A percentile compares a stretch with the other conserved stretches of the same genome.
Conservation (phyloP, 441 rosid genomes). For the Sinapis alba region DNA sequence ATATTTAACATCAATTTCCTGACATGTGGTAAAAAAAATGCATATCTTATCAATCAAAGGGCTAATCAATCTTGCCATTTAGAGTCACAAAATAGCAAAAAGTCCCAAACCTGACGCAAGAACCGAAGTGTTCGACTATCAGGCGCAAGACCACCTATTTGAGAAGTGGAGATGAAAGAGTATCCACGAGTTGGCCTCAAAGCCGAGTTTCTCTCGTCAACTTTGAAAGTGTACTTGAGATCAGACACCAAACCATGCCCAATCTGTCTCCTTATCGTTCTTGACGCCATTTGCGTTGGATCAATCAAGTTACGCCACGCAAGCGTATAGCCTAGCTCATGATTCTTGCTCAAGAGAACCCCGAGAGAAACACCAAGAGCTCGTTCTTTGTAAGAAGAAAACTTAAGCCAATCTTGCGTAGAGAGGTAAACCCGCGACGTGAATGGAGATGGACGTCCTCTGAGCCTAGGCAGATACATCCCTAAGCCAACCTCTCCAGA, state of each 20-base stretch:
- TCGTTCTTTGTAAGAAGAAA: conserved; percentile 75
- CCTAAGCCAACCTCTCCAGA: conserved; percentile 78
- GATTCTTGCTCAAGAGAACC: conserved; percentile 58
- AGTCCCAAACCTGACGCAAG: conserved; percentile 69
- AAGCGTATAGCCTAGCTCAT: conserved; percentile 68
- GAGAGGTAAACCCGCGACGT: conserved; percentile 61
- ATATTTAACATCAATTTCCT: conserved; percentile 81
- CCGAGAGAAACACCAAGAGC: conserved; percentile 79
- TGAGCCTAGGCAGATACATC: conserved; percentile 70
- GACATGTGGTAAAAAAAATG: neutral
- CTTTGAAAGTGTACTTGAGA: conserved; percentile 68
- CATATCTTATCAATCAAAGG: conserved; percentile 7
- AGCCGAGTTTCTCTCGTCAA: conserved; percentile 70
- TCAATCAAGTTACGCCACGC: conserved; percentile 80
- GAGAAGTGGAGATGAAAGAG: conserved; percentile 73
- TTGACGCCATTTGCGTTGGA: conserved; percentile 72
- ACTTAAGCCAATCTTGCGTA: conserved; percentile 80
- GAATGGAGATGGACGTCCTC: conserved; percentile 58
- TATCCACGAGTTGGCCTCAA: conserved; percentile 77
- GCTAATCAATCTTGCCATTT: neutral
- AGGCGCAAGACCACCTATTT: conserved; percentile 80
- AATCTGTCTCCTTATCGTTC: conserved; percentile 74
- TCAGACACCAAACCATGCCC: conserved; percentile 77
- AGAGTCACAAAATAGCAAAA: neutral
- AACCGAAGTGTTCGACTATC: conserved; percentile 72